These are phyloP conservation scores for Crinitomyces ghanaensis DNA, from an alignment of 805 yeast genomes.

Conservation along the genomic window DNA sequence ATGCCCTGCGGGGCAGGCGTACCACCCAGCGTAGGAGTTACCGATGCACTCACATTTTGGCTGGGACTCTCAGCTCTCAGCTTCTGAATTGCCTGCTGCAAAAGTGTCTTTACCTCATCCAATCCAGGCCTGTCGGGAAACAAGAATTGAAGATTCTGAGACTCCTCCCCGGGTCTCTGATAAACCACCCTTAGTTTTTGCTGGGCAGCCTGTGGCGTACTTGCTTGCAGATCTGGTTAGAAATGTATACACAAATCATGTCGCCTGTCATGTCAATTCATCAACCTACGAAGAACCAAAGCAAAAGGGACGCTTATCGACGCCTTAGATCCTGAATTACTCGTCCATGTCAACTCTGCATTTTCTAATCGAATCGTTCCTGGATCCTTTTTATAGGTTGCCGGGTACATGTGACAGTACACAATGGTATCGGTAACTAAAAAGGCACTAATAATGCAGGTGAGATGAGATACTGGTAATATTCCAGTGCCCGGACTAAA, in stretches of 20 bases:
- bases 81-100: constrained; percentile 5
- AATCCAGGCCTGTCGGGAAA: constrained; percentile 6
- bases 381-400: constrained; percentile 9
- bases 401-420: constrained; percentile 2
- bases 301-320: constrained; percentile 2
- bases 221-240: constrained; percentile 42
- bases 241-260: neutral
- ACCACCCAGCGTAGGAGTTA: too few species aligned
- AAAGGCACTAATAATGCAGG: too few species aligned
- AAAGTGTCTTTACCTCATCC: constrained; percentile 6
- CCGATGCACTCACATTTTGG: too few species aligned
- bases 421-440: neutral
- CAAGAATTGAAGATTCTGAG: constrained; percentile 2
- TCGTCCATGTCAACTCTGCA: constrained; percentile 6
- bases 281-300: constrained; percentile 3
- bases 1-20: too few species aligned
- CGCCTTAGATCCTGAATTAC: neutral
- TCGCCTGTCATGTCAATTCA: too few species aligned
- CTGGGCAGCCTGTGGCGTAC: constrained; percentile 54
- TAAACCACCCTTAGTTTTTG: constrained; percentile 51
- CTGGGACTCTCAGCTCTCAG: too few species aligned
- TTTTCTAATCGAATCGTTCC: constrained; percentile 6
- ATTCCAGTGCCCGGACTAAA: too few species aligned
- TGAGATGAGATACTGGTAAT: too few species aligned
- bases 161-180: constrained; percentile 4